Evolutionary conservation across 148 eudicot species (phyloP), one percentile per base, ranked within the genome.

Genomic region (Persicaria maculosa): DNA sequence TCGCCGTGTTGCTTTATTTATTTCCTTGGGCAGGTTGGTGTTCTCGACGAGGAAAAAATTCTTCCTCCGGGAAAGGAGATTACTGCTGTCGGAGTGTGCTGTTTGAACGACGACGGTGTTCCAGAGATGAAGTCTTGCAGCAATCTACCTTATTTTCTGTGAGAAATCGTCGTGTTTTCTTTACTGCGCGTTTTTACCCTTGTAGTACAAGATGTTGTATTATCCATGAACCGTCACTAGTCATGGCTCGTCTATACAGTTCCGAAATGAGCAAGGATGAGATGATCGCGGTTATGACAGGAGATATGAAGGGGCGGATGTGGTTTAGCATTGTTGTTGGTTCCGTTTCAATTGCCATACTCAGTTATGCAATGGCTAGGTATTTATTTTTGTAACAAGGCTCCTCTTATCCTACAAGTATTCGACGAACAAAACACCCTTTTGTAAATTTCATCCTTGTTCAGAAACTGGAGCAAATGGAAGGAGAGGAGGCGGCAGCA

Each of bases 91-190:
- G 98, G 98, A 47, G 74, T 81, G 74, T 90, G 90, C 82, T 77
- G 79, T 48, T 78, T 80, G 44, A 90, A 78, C 74, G 77, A 85
- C 79, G 40, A 31, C 2, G 97, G 93, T 77, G 67, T 50, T 77
- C 82, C 81, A 47, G 90, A 85, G 82, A 87, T 94, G 71, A 91
- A 86, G 77, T 84, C 97, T 50, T 87, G 90, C 85, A 77, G 78
- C 15, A 88, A 88, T 74, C 91, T 94, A 72, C 97, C 98, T 0
- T 88, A 82, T 81, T 94, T 91, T 73, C 74, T 94, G 98, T 94
- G 87, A 79, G 97, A 31, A 31, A 31, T 31, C 40, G 40, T 2
- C 2, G 1, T 31, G 40, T 31, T 67, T 36, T 43, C 11, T 14
- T 5, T 59, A 48, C 46, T 31, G 40, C 11, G 72, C 20, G 47